These are phyloP conservation scores for Durotheca rogersii DNA, from an alignment of 495 filamentous ascomycete genomes.

Conservation along the genomic window DNA sequence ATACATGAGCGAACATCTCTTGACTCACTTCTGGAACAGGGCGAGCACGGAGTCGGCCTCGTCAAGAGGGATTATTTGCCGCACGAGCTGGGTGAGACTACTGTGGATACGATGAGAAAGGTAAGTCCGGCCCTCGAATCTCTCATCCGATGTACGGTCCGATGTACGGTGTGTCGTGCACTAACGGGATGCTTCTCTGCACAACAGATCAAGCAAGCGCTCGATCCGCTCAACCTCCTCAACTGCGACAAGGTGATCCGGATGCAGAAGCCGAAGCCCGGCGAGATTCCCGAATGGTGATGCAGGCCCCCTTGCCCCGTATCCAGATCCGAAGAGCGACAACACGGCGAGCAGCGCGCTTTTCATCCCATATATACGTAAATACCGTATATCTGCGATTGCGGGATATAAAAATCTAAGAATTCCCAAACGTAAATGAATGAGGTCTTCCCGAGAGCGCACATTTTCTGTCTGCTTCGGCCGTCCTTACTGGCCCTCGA, in stretches of 20 bases:
- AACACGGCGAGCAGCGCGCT: not conserved
- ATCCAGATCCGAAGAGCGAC: constrained; percentile 1
- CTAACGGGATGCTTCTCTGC: constrained; percentile 7
- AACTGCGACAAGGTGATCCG: constrained; percentile 83
- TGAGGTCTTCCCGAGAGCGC: too few relatives aligned
- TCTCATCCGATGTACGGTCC: too few relatives aligned
- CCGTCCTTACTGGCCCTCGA: too few relatives aligned
- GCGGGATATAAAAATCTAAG: not conserved
- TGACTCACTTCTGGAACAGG: constrained; percentile 37
- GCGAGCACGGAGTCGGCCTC: constrained; percentile 79
- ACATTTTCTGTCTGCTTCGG: too few relatives aligned
- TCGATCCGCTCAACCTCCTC: constrained; percentile 73
- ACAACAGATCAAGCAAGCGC: constrained; percentile 62
- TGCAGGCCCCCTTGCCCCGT: not conserved
- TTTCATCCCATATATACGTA: not conserved
- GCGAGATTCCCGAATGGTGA: constrained; percentile 56
- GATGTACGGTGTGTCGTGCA: too few relatives aligned
- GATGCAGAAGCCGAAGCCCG: constrained; percentile 52
- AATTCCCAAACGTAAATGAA: constrained; percentile 1
- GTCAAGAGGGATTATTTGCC: constrained; percentile 79
- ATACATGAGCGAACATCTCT: not conserved
- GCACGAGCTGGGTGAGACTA: constrained; percentile 68
- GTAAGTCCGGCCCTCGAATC: too few relatives aligned
- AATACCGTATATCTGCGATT: not conserved
- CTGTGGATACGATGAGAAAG: constrained; percentile 80